Conservation (phyloP, 345 rosid species). For the Syzygium grande region DNA sequence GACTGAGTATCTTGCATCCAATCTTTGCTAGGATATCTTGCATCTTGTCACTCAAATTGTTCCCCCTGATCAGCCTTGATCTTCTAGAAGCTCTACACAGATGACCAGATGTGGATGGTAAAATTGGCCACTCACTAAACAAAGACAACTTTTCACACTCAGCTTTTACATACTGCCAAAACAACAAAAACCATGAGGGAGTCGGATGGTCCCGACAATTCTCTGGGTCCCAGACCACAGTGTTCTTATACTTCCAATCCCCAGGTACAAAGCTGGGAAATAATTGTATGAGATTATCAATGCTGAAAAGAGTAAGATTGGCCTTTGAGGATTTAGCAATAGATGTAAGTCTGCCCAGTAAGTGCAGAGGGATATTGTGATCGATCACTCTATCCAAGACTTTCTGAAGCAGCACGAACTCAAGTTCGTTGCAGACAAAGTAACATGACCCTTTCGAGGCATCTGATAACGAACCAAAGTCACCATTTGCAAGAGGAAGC, state of each 20-base stretch:
- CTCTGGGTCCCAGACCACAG: conserved; percentile 66
- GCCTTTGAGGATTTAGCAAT: conserved; percentile 59
- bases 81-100: conserved; percentile 60
- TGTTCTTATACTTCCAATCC: conserved; percentile 67
- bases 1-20: conserved; percentile 77
- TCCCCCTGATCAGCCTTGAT: conserved; percentile 62
- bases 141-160: conserved; percentile 52
- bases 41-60: conserved; percentile 53
- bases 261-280: conserved; percentile 76
- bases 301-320: conserved; percentile 48
- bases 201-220: conserved; percentile 53
- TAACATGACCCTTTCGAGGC: conserved; percentile 41
- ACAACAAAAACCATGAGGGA: conserved; percentile 73
- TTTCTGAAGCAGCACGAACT: conserved; percentile 58
- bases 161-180: conserved; percentile 71
- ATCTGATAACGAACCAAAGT: conserved; percentile 61
- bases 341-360: conserved; percentile 57
- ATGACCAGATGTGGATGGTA: conserved; percentile 78
- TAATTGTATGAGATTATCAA: conserved; percentile 47
- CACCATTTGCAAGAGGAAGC: conserved; percentile 83
- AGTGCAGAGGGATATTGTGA: conserved; percentile 39
- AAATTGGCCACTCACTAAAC: conserved; percentile 89
- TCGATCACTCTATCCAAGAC: conserved; percentile 65
- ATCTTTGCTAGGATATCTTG: conserved; percentile 56
- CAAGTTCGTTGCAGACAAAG: conserved; percentile 71